Evolutionary conservation across 179 eudicot species (phyloP).

Genomic region (Gypsophila paniculata): DNA sequence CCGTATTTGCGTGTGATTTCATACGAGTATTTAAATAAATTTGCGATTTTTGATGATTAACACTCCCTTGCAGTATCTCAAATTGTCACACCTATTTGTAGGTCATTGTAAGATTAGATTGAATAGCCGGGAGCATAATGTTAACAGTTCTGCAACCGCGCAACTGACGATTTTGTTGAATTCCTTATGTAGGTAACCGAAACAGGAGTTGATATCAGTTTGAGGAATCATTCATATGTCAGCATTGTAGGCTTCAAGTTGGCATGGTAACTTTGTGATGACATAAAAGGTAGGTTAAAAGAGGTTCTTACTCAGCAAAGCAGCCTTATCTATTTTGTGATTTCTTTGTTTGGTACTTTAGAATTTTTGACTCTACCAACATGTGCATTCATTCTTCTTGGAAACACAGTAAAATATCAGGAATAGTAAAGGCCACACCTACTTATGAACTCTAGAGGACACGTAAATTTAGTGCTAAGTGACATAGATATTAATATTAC

Average conservation of each 20-base stretch:
- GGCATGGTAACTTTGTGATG: conserved; percentile 21
- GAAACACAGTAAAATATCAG: neutral
- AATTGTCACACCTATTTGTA: no score
- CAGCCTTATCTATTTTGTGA: neutral
- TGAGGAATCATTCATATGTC: conserved; percentile 3
- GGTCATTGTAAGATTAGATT: no score
- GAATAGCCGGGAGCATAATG: no score
- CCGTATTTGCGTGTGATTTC: neutral
- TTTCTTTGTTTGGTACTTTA: conserved; percentile 8
- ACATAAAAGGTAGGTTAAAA: neutral
- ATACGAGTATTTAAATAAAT: neutral
- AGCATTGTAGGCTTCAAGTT: conserved; percentile 15
- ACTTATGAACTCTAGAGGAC: neutral
- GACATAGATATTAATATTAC: neutral
- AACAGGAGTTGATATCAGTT: neutral
- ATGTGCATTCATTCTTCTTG: neutral
- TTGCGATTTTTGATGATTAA: no score
- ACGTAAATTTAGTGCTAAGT: conserved; percentile 4
- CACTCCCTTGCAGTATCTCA: no score
- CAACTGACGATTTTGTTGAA: neutral
- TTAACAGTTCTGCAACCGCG: no score
- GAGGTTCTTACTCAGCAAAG: neutral
- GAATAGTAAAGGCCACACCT: neutral
- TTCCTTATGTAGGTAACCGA: neutral
- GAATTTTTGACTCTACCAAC: neutral